Evolutionary conservation across 257 asterid species (phyloP).

Genomic region (Solanum peruvianum): DNA sequence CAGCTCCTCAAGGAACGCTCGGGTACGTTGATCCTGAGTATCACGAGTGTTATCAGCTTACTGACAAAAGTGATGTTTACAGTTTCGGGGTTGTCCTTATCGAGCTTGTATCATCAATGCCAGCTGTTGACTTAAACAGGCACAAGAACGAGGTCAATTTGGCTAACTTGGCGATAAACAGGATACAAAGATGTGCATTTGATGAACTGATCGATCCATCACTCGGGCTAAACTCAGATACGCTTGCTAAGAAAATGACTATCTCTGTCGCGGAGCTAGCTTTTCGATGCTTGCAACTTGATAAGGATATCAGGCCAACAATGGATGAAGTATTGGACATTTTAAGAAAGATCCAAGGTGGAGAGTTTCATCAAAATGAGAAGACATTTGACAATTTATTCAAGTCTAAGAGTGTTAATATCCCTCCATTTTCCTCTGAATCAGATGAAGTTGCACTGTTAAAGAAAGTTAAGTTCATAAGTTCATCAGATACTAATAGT

Average conservation of each 20-base stretch:
- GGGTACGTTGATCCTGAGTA: slow-evolving; percentile 1
- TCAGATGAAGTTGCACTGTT: not conserved
- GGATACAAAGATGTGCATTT: not conserved
- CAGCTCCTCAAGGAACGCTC: not conserved
- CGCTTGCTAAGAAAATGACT: not conserved
- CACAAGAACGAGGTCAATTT: slow-evolving; percentile 2
- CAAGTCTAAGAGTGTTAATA: not conserved
- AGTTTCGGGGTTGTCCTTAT: not conserved
- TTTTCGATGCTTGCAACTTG: slow-evolving; percentile 8
- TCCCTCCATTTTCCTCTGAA: not conserved
- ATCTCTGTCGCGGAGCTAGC: slow-evolving; percentile 2
- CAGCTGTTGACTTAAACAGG: not conserved
- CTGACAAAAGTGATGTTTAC: not conserved
- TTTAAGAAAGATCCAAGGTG: not conserved
- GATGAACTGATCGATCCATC: slow-evolving; percentile 6
- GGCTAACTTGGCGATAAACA: slow-evolving; percentile 1
- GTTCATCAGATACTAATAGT: not conserved
- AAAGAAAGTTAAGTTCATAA: not conserved
- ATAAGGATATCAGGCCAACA: slow-evolving; percentile 7
- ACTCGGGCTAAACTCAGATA: not conserved
- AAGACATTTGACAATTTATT: not conserved
- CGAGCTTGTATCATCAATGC: slow-evolving; percentile 4
- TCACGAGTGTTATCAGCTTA: not conserved
- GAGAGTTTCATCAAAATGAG: not conserved
- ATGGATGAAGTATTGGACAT: slow-evolving; percentile 6